Conservation (phyloP, 108 stramenopile genomes). For the Nannochloropsis salina region DNA sequence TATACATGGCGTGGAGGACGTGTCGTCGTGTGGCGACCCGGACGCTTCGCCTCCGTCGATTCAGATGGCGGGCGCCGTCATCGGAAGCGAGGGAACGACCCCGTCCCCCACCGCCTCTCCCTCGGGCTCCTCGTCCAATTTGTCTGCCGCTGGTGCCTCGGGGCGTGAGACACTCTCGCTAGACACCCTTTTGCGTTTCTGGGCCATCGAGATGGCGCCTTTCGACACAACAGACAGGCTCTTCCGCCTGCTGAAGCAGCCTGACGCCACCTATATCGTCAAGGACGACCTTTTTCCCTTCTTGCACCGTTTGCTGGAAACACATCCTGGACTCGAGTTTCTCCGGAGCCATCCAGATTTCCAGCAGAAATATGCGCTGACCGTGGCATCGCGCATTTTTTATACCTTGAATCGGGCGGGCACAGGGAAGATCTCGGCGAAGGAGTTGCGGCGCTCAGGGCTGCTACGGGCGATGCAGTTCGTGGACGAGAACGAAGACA, state of each 20-base stretch:
- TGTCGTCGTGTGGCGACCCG: neutral
- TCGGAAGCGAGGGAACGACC: neutral
- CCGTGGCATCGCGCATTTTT: conserved; percentile 93
- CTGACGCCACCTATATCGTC: conserved; percentile 65
- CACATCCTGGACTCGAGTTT: conserved; percentile 78
- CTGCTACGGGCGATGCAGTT: conserved; percentile 70
- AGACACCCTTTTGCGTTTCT: conserved; percentile 69
- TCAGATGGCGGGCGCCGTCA: conserved; percentile 28
- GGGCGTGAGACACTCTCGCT: conserved; percentile 18
- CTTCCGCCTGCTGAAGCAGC: conserved; percentile 80
- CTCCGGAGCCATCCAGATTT: conserved; percentile 87
- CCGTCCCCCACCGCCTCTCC: neutral
- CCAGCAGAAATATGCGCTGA: conserved; percentile 92
- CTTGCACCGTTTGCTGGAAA: conserved; percentile 75
- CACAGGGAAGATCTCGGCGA: conserved; percentile 76
- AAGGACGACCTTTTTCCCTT: conserved; percentile 88
- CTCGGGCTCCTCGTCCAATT: neutral
- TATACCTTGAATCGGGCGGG: conserved; percentile 74
- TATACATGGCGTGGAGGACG: neutral
- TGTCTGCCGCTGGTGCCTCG: conserved; percentile 24
- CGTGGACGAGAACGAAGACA: conserved; percentile 92
- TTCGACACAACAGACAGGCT: conserved; percentile 79
- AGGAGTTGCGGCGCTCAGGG: conserved; percentile 76
- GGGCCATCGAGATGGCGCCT: conserved; percentile 80
- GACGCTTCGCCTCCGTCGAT: neutral